Percentiles rank a stretch among this genome's conserved stretches.
These are phyloP conservation scores for Solanum tarapatanum DNA, from an alignment of 257 asterid species.

Conservation along the genomic window DNA sequence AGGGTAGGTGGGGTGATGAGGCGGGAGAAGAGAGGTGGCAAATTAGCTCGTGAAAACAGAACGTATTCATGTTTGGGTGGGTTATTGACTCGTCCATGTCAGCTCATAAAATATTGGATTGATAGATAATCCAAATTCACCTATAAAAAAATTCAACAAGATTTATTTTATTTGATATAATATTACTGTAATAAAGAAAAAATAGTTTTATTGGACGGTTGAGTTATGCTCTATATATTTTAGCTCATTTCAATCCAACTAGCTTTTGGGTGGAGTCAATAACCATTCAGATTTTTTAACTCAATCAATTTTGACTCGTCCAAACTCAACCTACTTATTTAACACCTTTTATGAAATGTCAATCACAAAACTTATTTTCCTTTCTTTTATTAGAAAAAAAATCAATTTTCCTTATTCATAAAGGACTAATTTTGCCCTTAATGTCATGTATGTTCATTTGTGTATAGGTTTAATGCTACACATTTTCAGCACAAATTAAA, in stretches of 20 bases:
- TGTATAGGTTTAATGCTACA: constrained; percentile 11
- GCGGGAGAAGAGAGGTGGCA: background rate
- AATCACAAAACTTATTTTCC: background rate
- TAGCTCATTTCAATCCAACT: background rate
- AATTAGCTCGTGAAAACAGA: background rate
- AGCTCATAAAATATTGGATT: background rate
- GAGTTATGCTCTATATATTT: background rate
- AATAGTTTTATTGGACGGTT: background rate
- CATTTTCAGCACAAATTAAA: background rate
- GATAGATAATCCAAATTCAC: background rate
- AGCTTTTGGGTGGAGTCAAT: background rate
- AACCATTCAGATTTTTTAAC: background rate
- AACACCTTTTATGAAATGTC: background rate
- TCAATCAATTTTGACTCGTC: background rate
- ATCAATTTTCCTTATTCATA: background rate
- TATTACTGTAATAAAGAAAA: background rate
- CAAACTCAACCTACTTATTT: too few species aligned
- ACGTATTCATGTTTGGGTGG: background rate
- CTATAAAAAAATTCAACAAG: background rate
- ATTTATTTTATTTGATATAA: too few species aligned
- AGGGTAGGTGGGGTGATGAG: background rate
- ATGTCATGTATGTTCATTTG: background rate
- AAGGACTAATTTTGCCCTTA: background rate
- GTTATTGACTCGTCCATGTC: background rate
- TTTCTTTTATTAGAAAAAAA: too few species aligned